Base-by-base conservation (phyloP, 1,284 basidiomycete genomes). In the Schizophyllum amplum region DNA sequence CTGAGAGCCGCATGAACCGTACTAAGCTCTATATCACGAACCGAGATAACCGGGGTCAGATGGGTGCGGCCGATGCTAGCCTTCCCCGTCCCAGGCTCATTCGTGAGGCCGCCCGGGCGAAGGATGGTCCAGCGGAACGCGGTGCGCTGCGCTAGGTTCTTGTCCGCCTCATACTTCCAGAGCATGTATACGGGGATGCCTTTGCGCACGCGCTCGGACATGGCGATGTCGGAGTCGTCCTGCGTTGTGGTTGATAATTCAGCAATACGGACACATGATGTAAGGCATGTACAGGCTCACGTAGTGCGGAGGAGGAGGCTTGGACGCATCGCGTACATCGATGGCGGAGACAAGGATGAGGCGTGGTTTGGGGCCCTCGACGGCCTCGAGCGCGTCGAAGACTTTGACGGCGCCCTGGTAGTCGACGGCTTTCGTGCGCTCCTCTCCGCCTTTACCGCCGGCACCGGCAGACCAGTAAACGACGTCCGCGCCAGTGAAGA, bases 381-480 rank as follows among this genome's bases (percentile, higher is more conserved):
- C 72, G 1, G 62, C 67, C 65, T 87, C 84, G 59, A 89, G 75
- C 0, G 85, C 87, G 62, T 88, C 84, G 64, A 83, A 88, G 0
- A 86, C 79, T 68, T 87, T 88, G 55, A 88, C 64, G 0, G 86
- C 85, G 2, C 84, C 87, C 54, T 83, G 78, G 64, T 83, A 82
- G 66, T 91, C 88, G 6, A 90, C 86, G 26, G 75, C 76, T 60
- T 78, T 79, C 0, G 84, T 87, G 24, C 86, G 69, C 57, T 86
- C 84, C 7, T 74, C 68, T 0, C 80, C 75, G 63, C 83, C 86
- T 63, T 84, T 84, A 0, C 84, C 85, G 0, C 85, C 86, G 0
- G 87, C 83, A 1, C 87, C 87, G 0, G 84, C 84, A 21, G 78
- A 71, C 65, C 85, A 89, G 61, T 87, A 76, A 7, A 90, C 80